Conservation (phyloP, 2,329 filamentous ascomycete genomes). For the Akanthomyces dipterigenus region DNA sequence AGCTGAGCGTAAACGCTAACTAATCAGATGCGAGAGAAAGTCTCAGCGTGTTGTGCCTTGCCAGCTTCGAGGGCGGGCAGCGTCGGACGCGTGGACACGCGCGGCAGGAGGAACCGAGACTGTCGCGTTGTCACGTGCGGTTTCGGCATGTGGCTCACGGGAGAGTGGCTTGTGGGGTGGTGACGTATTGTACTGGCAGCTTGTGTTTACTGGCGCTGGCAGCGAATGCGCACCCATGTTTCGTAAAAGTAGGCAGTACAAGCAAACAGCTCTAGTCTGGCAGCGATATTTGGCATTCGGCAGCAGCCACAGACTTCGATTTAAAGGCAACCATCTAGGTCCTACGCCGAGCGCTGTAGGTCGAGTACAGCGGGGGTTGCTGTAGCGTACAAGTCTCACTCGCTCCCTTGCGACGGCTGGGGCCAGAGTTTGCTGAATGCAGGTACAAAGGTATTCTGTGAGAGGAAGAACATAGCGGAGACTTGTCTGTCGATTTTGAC, state of each 20-base stretch:
- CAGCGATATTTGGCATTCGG: conserved; percentile 8
- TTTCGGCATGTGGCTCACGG: not conserved
- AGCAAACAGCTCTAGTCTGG: not conserved
- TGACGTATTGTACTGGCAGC: not conserved
- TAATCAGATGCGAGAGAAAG: not conserved
- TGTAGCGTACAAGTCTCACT: not conserved
- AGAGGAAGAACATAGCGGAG: too few species aligned
- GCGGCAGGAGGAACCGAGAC: not conserved
- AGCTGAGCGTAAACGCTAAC: too few species aligned
- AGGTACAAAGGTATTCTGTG: not conserved
- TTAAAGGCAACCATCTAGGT: not conserved
- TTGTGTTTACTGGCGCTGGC: not conserved
- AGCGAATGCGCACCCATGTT: not conserved
- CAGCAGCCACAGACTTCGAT: conserved; percentile 7
- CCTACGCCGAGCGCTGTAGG: not conserved
- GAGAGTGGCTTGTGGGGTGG: not conserved
- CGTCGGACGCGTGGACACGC: not conserved
- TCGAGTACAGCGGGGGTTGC: not conserved
- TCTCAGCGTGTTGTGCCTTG: not conserved
- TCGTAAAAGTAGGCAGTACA: not conserved
- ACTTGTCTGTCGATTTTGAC: too few species aligned
- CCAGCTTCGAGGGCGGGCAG: too few species aligned
- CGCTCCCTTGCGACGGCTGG: not conserved
- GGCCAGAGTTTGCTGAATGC: not conserved
- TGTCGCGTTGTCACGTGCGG: not conserved